Evolutionary conservation across 192 early-diverging fungal species (phyloP).

Genomic region (Dimargaris verticillata): DNA sequence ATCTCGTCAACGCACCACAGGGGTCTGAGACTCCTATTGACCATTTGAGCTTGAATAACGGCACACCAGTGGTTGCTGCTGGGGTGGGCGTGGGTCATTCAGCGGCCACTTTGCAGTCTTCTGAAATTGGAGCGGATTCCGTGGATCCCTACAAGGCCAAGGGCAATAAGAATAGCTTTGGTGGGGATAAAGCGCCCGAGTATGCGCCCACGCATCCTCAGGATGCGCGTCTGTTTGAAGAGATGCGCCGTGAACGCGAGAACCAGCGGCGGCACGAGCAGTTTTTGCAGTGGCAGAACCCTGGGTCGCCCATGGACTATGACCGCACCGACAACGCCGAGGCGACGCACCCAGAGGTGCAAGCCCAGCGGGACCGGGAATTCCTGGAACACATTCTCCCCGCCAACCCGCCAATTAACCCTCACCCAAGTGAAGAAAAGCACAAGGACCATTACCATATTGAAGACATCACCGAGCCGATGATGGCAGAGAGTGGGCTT

Average conservation of each 20-base stretch:
- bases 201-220: background rate
- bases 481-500: background rate
- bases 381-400: background rate
- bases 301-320: background rate
- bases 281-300: background rate
- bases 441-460: background rate
- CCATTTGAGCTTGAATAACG: too few species aligned
- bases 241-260: constrained; percentile 2
- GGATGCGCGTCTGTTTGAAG: constrained; percentile 4
- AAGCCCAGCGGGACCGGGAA: background rate
- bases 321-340: background rate
- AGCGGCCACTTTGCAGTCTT: background rate
- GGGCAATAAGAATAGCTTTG: background rate
- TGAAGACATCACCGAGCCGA: background rate
- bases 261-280: background rate
- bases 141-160: background rate
- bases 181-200: background rate
- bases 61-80: too few species aligned
- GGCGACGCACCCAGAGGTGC: background rate
- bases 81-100: background rate
- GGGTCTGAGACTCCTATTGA: background rate
- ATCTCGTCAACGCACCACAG: background rate
- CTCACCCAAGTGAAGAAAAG: background rate
- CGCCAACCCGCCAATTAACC: background rate
- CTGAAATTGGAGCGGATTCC: background rate